Evolutionary conservation across 1,284 basidiomycete species (phyloP), one percentile per base, ranked within the genome.

Genomic region (Rhodotorula sp.): DNA sequence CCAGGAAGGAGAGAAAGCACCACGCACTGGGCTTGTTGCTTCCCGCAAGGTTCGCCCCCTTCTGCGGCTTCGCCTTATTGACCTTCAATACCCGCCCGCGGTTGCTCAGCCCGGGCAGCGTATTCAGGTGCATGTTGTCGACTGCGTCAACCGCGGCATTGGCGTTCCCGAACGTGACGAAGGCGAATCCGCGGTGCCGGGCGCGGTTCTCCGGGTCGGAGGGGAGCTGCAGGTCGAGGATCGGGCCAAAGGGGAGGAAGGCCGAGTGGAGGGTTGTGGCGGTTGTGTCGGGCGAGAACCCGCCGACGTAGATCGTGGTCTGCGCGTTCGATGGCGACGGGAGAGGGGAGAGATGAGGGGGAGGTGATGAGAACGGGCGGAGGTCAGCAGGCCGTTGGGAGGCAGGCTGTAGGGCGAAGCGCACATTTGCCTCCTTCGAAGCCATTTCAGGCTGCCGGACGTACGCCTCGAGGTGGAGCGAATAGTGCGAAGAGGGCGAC

Each of bases 71-170:
- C 10, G 78, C 78, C 54, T 76, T 67, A 66, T 79, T 79, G 62
- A 77, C 75, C 66, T 78, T 79, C 53, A 79, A 59, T 55, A 72
- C 56, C 54, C 66, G 27, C 34, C 74, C 61, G 15, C 64, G 61
- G 57, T 76, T 72, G 36, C 64, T 64, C 41, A 66, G 46, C 36
- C 63, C 67, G 6, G 72, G 71, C 25, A 80, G 57, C 50, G 74
- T 62, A 61, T 80, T 80, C 29, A 76, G 60, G 70, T 80, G 77
- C 80, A 80, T 80, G 68, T 80, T 80, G 66, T 80, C 80, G 55
- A 79, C 77, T 3, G 80, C 80, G 41, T 80, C 78, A 27, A 78
- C 46, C 21, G 80, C 78, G 27, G 76, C 69, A 5, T 71, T 56
- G 34, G 67, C 36, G n/a, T 46, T 57, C 19, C 69, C 61, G 56